A percentile compares a stretch with the other conserved stretches of the same genome.
Evolutionary conservation across 83 land plant species (phyloP).

Genomic region (Picea mariana): DNA sequence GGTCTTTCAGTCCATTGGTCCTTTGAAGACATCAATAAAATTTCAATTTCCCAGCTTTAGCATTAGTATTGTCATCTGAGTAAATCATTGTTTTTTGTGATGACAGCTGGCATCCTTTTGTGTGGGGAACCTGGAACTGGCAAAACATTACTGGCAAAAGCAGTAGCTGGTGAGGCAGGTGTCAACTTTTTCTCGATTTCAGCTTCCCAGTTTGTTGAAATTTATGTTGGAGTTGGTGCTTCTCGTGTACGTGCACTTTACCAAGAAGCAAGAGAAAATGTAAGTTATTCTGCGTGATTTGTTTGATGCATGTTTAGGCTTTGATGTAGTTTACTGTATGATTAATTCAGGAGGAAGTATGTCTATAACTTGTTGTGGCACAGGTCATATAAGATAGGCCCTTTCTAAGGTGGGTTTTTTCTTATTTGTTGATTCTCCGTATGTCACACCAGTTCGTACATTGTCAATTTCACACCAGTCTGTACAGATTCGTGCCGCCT

Average conservation of each 20-base stretch:
- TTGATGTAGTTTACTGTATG: neutral
- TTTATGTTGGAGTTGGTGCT: constrained; percentile 99
- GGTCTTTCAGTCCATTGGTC: no score
- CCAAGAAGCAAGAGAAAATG: constrained; percentile 93
- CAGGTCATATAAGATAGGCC: neutral
- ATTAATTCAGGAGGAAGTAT: neutral
- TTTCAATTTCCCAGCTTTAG: no score
- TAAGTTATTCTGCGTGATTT: constrained; percentile 25
- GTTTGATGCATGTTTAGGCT: neutral
- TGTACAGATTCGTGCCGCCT: no score
- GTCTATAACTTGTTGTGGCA: neutral
- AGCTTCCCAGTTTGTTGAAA: constrained; percentile 99
- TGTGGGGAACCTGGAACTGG: constrained; percentile 98
- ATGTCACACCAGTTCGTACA: no score
- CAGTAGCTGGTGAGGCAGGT: constrained; percentile 99
- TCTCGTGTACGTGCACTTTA: constrained; percentile 95
- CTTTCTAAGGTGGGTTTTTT: neutral
- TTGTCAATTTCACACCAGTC: no score
- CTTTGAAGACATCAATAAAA: no score
- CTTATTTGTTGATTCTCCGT: neutral
- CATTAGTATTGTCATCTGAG: no score
- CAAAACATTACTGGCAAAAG: constrained; percentile 94
- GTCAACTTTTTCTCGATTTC: constrained; percentile 96
- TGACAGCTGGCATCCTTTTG: constrained; percentile 96
- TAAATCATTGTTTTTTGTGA: neutral